phyloP scores from a whole-genome alignment of 1,139 yeast genomes.

The Candida tetrigidarum region DNA sequence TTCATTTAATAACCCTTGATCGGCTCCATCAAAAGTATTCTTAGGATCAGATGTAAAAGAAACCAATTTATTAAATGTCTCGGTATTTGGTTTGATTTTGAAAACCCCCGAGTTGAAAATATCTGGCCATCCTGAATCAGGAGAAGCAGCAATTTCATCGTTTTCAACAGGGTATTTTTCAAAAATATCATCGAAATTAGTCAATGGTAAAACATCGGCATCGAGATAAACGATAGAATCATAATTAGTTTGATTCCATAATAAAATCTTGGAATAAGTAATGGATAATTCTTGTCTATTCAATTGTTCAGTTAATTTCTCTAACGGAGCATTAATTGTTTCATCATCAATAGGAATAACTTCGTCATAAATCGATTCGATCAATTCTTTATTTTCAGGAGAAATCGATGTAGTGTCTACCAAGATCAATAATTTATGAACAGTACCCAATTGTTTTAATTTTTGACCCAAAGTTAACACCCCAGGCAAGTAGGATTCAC shows the following conservation, averaged over 20 bases:
- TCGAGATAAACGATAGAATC: constrained; percentile 33
- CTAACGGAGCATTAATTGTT: constrained; percentile 25
- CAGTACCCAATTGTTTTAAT: constrained; percentile 25
- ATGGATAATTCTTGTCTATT: constrained; percentile 33
- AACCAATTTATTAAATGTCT: constrained; percentile 23
- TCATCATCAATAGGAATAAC: constrained; percentile 28
- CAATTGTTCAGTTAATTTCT: constrained; percentile 23
- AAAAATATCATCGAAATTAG: constrained; percentile 29
- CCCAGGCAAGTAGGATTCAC: constrained; percentile 36
- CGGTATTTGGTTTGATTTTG: constrained; percentile 27
- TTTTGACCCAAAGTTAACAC: constrained; percentile 31
- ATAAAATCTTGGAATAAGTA: constrained; percentile 31
- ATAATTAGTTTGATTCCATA: constrained; percentile 32
- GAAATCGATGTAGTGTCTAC: constrained; percentile 24
- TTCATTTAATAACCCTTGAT: constrained; percentile 38
- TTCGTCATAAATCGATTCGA: constrained; percentile 27
- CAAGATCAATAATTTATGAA: constrained; percentile 26
- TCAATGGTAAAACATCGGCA: constrained; percentile 33
- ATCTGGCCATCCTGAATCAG: constrained; percentile 45
- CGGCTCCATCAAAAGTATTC: constrained; percentile 37
- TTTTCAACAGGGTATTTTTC: constrained; percentile 20
- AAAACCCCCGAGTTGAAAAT: constrained; percentile 38
- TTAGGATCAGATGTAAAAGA: constrained; percentile 18
- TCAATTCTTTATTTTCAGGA: constrained; percentile 21
- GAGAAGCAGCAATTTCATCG: constrained; percentile 29